phyloP scores from a whole-genome alignment of 345 rosid species.

The Salix caprea region DNA sequence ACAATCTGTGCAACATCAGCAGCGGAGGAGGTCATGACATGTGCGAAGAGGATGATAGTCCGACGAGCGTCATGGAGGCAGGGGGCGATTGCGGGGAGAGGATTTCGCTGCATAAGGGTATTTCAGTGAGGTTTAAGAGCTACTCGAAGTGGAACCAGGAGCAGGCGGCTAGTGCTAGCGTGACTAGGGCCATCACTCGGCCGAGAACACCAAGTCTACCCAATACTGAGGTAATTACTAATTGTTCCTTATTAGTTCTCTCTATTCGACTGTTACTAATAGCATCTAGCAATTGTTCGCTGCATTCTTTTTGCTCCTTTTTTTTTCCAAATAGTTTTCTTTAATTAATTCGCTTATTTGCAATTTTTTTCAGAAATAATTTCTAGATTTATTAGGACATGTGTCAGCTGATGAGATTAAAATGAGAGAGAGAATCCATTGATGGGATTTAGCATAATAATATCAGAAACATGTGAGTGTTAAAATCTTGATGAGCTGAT shows the following conservation, averaged over 20 bases:
- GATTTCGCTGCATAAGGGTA: slow-evolving; percentile 60
- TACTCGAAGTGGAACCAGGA: slow-evolving; percentile 38
- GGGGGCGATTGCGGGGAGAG: slow-evolving; percentile 30
- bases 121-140: slow-evolving; percentile 61
- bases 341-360: too few species aligned
- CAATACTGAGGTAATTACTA: slow-evolving; percentile 13
- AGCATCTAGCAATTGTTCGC: too few species aligned
- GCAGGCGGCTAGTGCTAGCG: slow-evolving; percentile 7
- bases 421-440: too few species aligned
- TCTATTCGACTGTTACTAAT: too few species aligned
- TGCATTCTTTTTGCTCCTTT: too few species aligned
- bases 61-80: slow-evolving; percentile 36
- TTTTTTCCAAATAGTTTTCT: too few species aligned
- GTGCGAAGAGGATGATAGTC: slow-evolving; percentile 30
- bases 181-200: slow-evolving; percentile 21
- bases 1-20: slow-evolving; percentile 18
- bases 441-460: too few species aligned
- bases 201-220: slow-evolving; percentile 23
- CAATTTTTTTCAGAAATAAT: too few species aligned
- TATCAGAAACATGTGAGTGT: too few species aligned
- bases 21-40: slow-evolving; percentile 10
- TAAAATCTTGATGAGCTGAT: too few species aligned
- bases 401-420: too few species aligned
- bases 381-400: too few species aligned
- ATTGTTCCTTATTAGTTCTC: neutral